Evolutionary conservation across 306 rosid species (phyloP).

Genomic region (Dalbergia oliveri): DNA sequence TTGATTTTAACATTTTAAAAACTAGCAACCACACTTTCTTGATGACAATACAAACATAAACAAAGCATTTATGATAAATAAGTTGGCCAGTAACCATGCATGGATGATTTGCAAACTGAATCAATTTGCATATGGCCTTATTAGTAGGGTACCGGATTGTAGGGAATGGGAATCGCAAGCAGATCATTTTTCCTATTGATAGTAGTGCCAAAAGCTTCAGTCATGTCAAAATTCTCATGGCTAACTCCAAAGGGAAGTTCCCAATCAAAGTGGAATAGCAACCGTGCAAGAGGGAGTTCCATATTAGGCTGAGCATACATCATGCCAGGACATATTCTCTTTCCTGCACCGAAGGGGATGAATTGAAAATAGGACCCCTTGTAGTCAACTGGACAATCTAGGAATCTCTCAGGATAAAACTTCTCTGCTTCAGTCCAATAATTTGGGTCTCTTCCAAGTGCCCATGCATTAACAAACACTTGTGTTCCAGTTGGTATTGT

Average conservation of each 20-base stretch:
- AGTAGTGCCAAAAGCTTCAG: constrained; percentile 24
- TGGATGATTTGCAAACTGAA: neutral
- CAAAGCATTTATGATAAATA: neutral
- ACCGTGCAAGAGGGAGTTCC: constrained; percentile 40
- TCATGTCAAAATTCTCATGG: constrained; percentile 39
- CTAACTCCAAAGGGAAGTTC: constrained; percentile 42
- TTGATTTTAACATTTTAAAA: neutral
- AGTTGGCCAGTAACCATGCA: neutral
- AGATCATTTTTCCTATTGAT: constrained; percentile 25
- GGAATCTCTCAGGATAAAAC: constrained; percentile 48
- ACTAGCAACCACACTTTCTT: neutral
- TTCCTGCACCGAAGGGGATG: constrained; percentile 43
- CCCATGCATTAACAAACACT: constrained; percentile 40
- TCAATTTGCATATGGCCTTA: neutral
- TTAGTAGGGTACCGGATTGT: neutral
- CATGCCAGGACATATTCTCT: constrained; percentile 44
- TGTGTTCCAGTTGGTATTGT: constrained; percentile 33
- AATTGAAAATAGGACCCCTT: constrained; percentile 33
- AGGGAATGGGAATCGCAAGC: neutral
- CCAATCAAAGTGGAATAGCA: constrained; percentile 49
- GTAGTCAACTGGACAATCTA: constrained; percentile 36
- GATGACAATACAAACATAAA: neutral
- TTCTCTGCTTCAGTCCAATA: constrained; percentile 43
- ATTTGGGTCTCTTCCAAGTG: constrained; percentile 40
- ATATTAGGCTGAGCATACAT: constrained; percentile 12